Conservation (phyloP, 495 filamentous ascomycete species). For the Evansstolkia leycettana region DNA sequence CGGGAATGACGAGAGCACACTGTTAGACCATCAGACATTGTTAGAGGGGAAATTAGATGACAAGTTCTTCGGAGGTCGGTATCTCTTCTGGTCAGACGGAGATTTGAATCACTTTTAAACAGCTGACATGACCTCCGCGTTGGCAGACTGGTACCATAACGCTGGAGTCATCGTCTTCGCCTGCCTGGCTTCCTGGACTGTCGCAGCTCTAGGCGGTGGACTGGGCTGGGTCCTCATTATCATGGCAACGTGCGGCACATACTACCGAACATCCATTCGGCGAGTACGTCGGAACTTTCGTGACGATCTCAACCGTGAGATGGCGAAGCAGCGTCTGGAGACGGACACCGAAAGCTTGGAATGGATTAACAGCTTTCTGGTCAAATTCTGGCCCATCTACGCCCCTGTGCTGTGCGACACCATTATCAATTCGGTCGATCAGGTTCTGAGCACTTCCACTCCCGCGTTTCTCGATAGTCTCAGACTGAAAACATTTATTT, state of each 20-base stretch:
- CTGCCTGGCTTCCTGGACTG: slow-evolving; percentile 78
- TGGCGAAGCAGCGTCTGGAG: slow-evolving; percentile 79
- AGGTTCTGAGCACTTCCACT: slow-evolving; percentile 82
- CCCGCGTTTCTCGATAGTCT: slow-evolving; percentile 90
- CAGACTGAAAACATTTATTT: slow-evolving; percentile 77
- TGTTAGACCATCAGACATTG: slow-evolving; percentile 79
- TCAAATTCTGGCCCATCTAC: slow-evolving; percentile 99
- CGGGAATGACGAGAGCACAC: slow-evolving; percentile 43
- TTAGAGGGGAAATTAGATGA: slow-evolving; percentile 79
- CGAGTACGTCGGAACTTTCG: slow-evolving; percentile 91
- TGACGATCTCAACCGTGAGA: slow-evolving; percentile 86
- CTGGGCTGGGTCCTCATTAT: slow-evolving; percentile 86
- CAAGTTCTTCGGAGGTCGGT: slow-evolving; percentile 78
- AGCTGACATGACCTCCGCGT: slow-evolving; percentile 1
- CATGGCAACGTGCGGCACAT: slow-evolving; percentile 84
- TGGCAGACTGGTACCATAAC: slow-evolving; percentile 95
- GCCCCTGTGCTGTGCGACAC: slow-evolving; percentile 85
- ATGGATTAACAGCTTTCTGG: slow-evolving; percentile 98
- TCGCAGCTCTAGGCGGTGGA: slow-evolving; percentile 81
- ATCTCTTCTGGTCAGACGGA: no score
- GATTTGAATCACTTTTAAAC: slow-evolving; percentile 1
- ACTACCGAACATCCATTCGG: slow-evolving; percentile 91
- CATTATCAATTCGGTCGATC: slow-evolving; percentile 85
- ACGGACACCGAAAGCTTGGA: slow-evolving; percentile 89
- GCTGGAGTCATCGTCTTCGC: slow-evolving; percentile 85